These are phyloP conservation scores for Yueomyces sp. DNA, from an alignment of 805 yeast genomes.

Conservation along the genomic window DNA sequence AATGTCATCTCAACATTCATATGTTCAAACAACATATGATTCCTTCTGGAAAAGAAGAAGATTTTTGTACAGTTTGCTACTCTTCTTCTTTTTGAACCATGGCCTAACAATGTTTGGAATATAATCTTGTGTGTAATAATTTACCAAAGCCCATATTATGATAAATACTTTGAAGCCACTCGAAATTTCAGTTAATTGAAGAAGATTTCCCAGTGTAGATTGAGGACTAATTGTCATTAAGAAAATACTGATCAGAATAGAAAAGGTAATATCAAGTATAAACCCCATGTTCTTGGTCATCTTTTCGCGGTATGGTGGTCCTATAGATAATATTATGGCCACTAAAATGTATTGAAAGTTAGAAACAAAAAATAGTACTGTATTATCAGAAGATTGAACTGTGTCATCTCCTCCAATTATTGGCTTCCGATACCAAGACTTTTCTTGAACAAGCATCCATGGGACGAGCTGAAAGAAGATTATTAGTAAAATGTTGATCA, in stretches of 20 bases:
- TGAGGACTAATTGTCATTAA: conserved; percentile 44
- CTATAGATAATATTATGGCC: conserved; percentile 76
- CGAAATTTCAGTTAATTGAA: conserved; percentile 63
- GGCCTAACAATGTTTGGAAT: conserved; percentile 24
- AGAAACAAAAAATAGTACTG: conserved; percentile 65
- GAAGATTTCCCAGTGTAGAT: conserved; percentile 45
- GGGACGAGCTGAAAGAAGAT: conserved; percentile 50
- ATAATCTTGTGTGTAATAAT: conserved; percentile 29
- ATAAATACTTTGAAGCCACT: conserved; percentile 37
- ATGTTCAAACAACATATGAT: too few species aligned
- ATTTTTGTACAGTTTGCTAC: conserved; percentile 28
- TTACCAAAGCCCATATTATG: conserved; percentile 31
- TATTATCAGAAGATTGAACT: conserved; percentile 81
- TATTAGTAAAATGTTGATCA: conserved; percentile 61
- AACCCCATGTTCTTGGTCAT: conserved; percentile 58
- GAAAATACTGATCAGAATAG: conserved; percentile 35
- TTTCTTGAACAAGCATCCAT: conserved; percentile 47
- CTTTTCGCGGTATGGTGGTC: conserved; percentile 86
- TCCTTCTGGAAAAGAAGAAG: conserved; percentile 3
- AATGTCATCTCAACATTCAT: too few species aligned
- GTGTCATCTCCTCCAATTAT: conserved; percentile 70
- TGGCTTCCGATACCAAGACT: conserved; percentile 71
- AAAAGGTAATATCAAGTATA: conserved; percentile 40
- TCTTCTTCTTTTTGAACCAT: conserved; percentile 23
- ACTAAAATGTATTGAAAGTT: conserved; percentile 81